Evolutionary conservation across 2,329 filamentous ascomycete species (phyloP).

Genomic region (Myriosclerotinia curreyana): DNA sequence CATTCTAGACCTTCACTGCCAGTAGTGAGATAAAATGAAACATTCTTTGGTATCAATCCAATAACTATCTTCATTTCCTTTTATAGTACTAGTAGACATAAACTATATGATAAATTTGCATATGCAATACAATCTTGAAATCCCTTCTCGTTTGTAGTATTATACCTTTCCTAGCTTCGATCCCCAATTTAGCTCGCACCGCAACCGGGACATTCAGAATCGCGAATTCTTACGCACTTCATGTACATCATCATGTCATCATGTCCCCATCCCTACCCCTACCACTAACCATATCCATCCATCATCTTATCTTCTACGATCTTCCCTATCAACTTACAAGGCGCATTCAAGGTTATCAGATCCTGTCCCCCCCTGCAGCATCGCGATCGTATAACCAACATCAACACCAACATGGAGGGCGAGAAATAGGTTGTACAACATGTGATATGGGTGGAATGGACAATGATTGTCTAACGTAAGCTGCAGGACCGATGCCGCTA

Average conservation of each 20-base stretch:
- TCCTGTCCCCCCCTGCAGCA: background rate
- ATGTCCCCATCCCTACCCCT: too few relatives aligned
- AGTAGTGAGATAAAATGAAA: background rate
- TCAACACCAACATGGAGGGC: too few relatives aligned
- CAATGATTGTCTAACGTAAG: conserved; percentile 2
- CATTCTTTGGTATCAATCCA: background rate
- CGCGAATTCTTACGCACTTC: background rate
- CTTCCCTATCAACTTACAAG: background rate
- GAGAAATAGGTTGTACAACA: background rate
- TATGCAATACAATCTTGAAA: background rate
- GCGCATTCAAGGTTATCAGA: background rate
- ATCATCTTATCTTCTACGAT: conserved; percentile 1
- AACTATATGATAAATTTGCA: background rate
- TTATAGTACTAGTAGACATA: background rate
- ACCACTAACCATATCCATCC: background rate
- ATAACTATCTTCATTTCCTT: background rate
- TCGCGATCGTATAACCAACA: background rate
- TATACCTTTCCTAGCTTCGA: too few relatives aligned
- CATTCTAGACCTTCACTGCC: background rate
- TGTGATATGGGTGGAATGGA: background rate
- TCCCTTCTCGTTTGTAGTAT: background rate
- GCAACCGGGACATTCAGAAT: background rate
- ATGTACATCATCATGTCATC: background rate
- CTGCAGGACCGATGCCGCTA: conserved; percentile 3
- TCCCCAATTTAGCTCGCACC: background rate